Percentiles rank a stretch among this genome's conserved stretches.
phyloP scores from a whole-genome alignment of 352 stramenopile species.

The Globisporangium perplexum region DNA sequence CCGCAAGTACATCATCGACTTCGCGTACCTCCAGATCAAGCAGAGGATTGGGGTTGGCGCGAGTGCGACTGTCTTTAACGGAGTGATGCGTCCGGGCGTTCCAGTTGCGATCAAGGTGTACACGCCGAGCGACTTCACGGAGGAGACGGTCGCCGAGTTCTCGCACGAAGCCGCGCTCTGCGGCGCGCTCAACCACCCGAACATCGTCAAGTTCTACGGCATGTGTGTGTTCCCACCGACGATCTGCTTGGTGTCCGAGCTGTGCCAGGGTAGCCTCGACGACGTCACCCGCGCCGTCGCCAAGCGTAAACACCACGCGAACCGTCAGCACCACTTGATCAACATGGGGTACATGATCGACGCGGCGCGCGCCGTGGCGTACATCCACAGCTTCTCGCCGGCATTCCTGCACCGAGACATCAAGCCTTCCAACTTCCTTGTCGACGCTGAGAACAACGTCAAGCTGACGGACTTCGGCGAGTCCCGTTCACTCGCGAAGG shows the following conservation, averaged over 20 bases:
- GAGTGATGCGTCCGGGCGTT: conserved; percentile 41
- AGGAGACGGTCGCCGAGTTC: background rate
- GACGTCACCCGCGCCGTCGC: conserved; percentile 15
- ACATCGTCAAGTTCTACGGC: conserved; percentile 79
- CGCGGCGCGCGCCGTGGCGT: conserved; percentile 31
- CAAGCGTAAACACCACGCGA: background rate
- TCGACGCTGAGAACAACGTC: conserved; percentile 12
- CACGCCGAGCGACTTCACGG: background rate
- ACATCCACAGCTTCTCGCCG: conserved; percentile 47
- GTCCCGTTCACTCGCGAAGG: conserved; percentile 20
- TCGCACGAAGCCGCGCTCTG: background rate
- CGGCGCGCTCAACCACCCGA: conserved; percentile 19
- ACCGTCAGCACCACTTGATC: conserved; percentile 24
- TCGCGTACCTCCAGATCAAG: background rate
- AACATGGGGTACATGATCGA: conserved; percentile 44
- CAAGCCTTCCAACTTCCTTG: conserved; percentile 59
- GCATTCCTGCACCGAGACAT: conserved; percentile 47
- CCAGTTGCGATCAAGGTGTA: conserved; percentile 79
- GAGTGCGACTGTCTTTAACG: conserved; percentile 60
- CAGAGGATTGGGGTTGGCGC: conserved; percentile 16
- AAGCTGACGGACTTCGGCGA: conserved; percentile 24
- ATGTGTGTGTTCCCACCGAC: conserved; percentile 60
- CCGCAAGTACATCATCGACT: background rate
- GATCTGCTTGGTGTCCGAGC: conserved; percentile 49
- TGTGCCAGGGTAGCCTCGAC: conserved; percentile 41